Evolutionary conservation across 1,139 yeast genomes (phyloP).

Genomic region (Diutina pseudorugosa): DNA sequence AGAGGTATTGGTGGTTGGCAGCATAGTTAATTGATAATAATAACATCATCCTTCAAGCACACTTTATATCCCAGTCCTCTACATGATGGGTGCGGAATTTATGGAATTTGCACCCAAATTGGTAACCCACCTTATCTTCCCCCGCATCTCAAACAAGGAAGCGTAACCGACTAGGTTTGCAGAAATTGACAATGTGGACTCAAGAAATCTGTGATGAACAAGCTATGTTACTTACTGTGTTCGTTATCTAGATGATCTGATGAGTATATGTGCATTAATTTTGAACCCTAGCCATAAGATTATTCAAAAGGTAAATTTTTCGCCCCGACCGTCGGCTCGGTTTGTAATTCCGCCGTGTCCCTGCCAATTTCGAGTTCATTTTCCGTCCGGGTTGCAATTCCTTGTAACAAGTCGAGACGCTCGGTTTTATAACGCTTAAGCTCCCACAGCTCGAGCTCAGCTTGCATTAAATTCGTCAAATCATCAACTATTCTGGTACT

Average conservation of each 20-base stretch:
- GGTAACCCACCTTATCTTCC: background rate
- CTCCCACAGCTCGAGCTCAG: background rate
- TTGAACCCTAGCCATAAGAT: too few relatives aligned
- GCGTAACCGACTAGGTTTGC: background rate
- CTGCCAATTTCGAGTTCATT: background rate
- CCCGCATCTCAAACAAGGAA: background rate
- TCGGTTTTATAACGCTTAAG: background rate
- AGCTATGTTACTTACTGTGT: too few relatives aligned
- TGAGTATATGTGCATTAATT: too few relatives aligned
- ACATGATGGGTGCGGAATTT: background rate
- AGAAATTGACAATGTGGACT: too few relatives aligned
- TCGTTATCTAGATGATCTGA: too few relatives aligned
- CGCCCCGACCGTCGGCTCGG: background rate
- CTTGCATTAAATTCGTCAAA: slow-evolving; percentile 49
- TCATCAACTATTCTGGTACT: slow-evolving; percentile 55
- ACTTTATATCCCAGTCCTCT: too few relatives aligned
- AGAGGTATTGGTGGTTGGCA: background rate
- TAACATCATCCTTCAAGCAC: background rate
- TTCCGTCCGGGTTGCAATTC: background rate
- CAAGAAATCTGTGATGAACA: too few relatives aligned
- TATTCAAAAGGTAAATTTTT: background rate
- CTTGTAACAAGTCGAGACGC: background rate
- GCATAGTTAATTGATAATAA: background rate
- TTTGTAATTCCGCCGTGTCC: background rate
- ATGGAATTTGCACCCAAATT: background rate